These are phyloP conservation scores for Termitomyces titanicus DNA, from an alignment of 768 basidiomycete species.

Conservation along the genomic window DNA sequence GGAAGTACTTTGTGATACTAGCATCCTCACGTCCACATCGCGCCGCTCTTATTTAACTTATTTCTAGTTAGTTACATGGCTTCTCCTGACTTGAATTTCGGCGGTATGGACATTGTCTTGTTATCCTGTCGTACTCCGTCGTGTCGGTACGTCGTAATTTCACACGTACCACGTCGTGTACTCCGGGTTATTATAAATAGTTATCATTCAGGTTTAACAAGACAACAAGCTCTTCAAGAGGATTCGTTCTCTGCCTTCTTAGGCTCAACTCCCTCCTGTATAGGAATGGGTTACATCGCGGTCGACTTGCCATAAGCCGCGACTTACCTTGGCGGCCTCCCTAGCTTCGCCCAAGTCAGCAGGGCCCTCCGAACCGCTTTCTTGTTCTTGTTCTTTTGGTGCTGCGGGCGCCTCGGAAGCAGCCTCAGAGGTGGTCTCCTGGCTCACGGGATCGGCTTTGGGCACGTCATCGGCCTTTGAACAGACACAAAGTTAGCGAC, in stretches of 20 bases:
- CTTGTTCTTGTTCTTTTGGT: slow-evolving; percentile 1
- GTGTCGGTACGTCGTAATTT: too few species aligned
- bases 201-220: background rate
- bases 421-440: background rate
- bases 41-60: background rate
- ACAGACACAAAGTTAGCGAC: background rate
- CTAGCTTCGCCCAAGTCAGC: slow-evolving; percentile 21
- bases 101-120: too few species aligned
- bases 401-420: background rate
- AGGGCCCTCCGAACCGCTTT: slow-evolving; percentile 19
- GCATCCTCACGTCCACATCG: background rate
- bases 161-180: too few species aligned
- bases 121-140: too few species aligned
- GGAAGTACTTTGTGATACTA: background rate
- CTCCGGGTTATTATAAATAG: background rate
- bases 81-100: background rate
- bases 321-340: slow-evolving; percentile 24
- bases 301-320: background rate
- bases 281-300: background rate
- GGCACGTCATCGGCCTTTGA: slow-evolving; percentile 16
- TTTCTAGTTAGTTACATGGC: background rate
- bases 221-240: slow-evolving; percentile 1
- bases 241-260: slow-evolving; percentile 18
- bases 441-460: slow-evolving; percentile 9
- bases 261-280: slow-evolving; percentile 21